phyloP scores from a whole-genome alignment of 306 rosid genomes.

The Vigna trinervia region DNA sequence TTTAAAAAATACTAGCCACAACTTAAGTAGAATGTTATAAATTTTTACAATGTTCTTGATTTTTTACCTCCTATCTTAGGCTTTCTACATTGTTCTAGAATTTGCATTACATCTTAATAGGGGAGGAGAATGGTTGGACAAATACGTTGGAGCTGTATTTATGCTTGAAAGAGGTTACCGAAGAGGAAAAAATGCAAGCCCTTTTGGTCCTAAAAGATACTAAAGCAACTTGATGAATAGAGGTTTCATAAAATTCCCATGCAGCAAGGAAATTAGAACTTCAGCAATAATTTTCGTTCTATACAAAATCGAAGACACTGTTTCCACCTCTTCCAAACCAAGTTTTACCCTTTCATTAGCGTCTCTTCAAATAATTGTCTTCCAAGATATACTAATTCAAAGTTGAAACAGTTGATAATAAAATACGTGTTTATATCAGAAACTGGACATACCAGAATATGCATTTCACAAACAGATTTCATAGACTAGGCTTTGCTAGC shows the following conservation, averaged over 20 bases:
- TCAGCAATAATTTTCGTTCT: neutral
- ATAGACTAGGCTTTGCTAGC: constrained; percentile 6
- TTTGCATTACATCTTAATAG: too few species aligned
- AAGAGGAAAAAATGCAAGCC: too few species aligned
- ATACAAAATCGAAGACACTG: neutral
- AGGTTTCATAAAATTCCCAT: neutral
- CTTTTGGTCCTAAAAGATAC: too few species aligned
- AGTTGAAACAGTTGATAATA: constrained; percentile 2
- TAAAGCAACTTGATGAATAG: neutral
- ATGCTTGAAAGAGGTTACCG: too few species aligned
- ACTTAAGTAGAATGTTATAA: too few species aligned
- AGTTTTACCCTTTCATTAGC: neutral
- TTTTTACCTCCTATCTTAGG: too few species aligned
- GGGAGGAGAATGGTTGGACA: too few species aligned
- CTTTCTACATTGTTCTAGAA: too few species aligned
- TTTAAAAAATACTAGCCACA: too few species aligned
- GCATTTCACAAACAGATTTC: constrained; percentile 15
- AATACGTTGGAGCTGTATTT: too few species aligned
- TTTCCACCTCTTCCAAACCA: neutral
- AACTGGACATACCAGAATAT: constrained; percentile 9
- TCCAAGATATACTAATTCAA: constrained; percentile 8
- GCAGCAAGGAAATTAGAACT: neutral
- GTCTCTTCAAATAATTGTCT: neutral
- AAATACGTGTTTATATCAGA: neutral
- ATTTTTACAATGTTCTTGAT: too few species aligned